Percentiles rank a stretch among this genome's conserved stretches.
Conservation (phyloP, 768 basidiomycete genomes). For the Amanita inopinata region DNA sequence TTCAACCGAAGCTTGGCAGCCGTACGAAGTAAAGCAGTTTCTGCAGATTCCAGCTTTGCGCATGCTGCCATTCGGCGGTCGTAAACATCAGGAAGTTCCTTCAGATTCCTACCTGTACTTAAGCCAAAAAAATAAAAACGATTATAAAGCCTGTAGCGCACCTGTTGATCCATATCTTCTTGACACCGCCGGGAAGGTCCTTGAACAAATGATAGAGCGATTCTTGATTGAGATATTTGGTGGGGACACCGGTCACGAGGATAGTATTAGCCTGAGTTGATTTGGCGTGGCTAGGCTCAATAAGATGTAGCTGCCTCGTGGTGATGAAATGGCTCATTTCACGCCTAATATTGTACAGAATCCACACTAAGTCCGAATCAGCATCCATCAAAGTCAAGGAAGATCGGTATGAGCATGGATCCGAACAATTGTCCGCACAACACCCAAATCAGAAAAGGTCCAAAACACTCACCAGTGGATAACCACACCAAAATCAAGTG, state of each 20-base stretch:
- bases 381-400: neutral
- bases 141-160: conserved; percentile 23
- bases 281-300: conserved; percentile 60
- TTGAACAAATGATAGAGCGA: conserved; percentile 62
- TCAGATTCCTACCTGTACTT: conserved; percentile 50
- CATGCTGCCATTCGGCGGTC: conserved; percentile 66
- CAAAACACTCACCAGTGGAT: conserved; percentile 58
- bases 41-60: conserved; percentile 77
- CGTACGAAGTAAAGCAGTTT: conserved; percentile 65
- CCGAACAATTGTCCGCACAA: too few relatives aligned
- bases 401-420: too few relatives aligned
- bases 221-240: conserved; percentile 61
- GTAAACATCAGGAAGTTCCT: conserved; percentile 77
- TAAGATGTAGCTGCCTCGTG: conserved; percentile 75
- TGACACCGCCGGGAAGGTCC: conserved; percentile 85
- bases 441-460: neutral
- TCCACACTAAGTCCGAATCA: conserved; percentile 51
- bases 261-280: conserved; percentile 86
- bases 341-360: conserved; percentile 67
- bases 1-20: conserved; percentile 64
- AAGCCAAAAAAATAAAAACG: neutral
- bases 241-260: conserved; percentile 83
- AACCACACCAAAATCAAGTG: conserved; percentile 71
- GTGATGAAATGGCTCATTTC: conserved; percentile 79
- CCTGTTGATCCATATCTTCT: conserved; percentile 89